Conservation (phyloP, 108 stramenopile species). For the Discostella pseudostelligera region DNA sequence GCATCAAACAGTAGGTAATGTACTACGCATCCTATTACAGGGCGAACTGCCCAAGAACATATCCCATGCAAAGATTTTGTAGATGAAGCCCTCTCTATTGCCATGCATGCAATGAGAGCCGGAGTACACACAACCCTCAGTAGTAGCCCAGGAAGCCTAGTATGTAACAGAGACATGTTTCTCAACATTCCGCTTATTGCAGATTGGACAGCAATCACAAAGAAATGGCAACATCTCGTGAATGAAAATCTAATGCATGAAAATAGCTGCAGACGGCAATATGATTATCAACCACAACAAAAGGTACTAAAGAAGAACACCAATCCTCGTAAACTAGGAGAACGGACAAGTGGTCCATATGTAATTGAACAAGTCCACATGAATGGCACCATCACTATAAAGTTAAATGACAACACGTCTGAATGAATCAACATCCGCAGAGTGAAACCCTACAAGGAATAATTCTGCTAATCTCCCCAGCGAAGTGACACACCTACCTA, state of each 20-base stretch:
- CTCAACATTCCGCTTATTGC: slow-evolving; percentile 3
- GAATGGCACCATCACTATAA: slow-evolving; percentile 45
- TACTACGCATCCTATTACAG: slow-evolving; percentile 5
- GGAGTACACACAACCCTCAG: slow-evolving; percentile 7
- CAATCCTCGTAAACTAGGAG: slow-evolving; percentile 28
- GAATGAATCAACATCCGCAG: slow-evolving; percentile 10
- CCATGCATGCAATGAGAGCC: slow-evolving; percentile 9
- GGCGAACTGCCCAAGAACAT: slow-evolving; percentile 4
- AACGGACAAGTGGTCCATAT: slow-evolving; percentile 37
- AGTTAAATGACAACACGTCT: neutral
- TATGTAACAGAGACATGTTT: slow-evolving; percentile 9
- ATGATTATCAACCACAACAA: slow-evolving; percentile 12
- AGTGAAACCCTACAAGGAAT: neutral
- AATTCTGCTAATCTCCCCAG: too few relatives aligned
- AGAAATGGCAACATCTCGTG: neutral
- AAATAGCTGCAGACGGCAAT: neutral
- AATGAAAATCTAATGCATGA: neutral
- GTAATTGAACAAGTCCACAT: slow-evolving; percentile 25
- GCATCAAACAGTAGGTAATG: slow-evolving; percentile 17
- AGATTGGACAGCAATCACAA: slow-evolving; percentile 1
- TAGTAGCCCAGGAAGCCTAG: slow-evolving; percentile 8
- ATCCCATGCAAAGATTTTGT: slow-evolving; percentile 4
- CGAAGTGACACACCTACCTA: too few relatives aligned
- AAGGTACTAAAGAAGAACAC: slow-evolving; percentile 18
- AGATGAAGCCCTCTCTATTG: slow-evolving; percentile 12